Base-by-base conservation (phyloP, 495 filamentous ascomycete genomes). In the Aspergillus funiculosus region DNA sequence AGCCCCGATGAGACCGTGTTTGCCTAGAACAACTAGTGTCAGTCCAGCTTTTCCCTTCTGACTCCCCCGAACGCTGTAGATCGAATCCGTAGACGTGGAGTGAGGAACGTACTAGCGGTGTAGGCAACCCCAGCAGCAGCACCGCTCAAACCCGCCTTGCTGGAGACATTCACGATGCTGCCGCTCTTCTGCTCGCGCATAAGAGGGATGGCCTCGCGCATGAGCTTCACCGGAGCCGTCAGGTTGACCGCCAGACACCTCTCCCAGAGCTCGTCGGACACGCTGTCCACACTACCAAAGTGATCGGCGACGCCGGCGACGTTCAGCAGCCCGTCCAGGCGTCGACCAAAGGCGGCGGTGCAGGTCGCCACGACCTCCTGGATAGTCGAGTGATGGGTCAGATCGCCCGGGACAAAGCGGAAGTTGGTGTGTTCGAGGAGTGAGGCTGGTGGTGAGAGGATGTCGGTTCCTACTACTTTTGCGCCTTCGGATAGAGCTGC, bases 231-330 rank as follows among this genome's bases (percentile, higher is more conserved):
- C 5, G 42, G 42, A 2, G n/a, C 42, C 3, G 42, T 45, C 19
- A 45, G 20, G n/a, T 45, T 45, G 2, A 36, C 13, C 10, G 42
- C 20, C 9, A 35, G 8, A 17, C 29, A 35, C 30, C 42, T 18
- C 5, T 45, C 30, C 42, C 42, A 45, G 2, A 35, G 6, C 3
- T 26, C n/a, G 14, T 45, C 42, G 8, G 42, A 17, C 13, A 67
- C 38, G 3, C 31, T 41, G 43, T 69, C 64, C 1, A 64, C 66
- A 28, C 50, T 54, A 32, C 39, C 34, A 40, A 59, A 65, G 27
- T 49, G 52, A 51, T 73, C 69, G 58, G 67, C 59, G 9, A 69
- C 39, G 6, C 67, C 67, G 0, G 69, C 66, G 6, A 68, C 52
- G 39, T 71, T 73, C 29, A 69, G 46, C 9, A 73, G 54, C 13